Percentiles rank a stretch among this genome's conserved stretches.
Evolutionary conservation across 257 asterid genomes (phyloP).

Genomic region (Fraxinus cuspidata): DNA sequence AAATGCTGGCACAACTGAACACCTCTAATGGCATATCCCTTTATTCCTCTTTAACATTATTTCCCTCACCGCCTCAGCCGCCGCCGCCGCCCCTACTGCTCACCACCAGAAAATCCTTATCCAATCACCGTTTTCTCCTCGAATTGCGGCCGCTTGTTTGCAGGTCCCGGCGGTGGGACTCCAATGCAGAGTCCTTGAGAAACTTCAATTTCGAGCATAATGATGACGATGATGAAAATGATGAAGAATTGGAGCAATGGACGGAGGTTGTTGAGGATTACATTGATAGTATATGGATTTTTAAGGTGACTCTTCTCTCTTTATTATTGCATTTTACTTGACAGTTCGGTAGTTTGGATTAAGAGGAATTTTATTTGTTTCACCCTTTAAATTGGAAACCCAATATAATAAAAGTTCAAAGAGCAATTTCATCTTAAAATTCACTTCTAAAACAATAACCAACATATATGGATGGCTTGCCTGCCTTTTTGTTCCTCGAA

Average conservation of each 20-base stretch:
- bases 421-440: neutral
- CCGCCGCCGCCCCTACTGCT: slow-evolving; percentile 4
- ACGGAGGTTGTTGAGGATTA: slow-evolving; percentile 56
- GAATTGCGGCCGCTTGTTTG: slow-evolving; percentile 32
- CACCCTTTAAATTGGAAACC: neutral
- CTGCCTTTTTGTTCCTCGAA: no score
- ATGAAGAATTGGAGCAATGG: slow-evolving; percentile 45
- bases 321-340: neutral
- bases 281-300: slow-evolving; percentile 79
- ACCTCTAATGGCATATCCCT: slow-evolving; percentile 6
- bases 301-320: slow-evolving; percentile 49
- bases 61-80: slow-evolving; percentile 1
- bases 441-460: no score
- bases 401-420: neutral
- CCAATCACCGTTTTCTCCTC: slow-evolving; percentile 27
- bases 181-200: slow-evolving; percentile 58
- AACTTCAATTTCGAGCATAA: slow-evolving; percentile 26
- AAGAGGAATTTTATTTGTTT: no score
- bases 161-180: slow-evolving; percentile 57
- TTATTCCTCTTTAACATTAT: slow-evolving; percentile 18
- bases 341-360: no score
- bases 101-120: slow-evolving; percentile 1
- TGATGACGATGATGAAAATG: slow-evolving; percentile 25
- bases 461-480: no score
- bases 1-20: slow-evolving; percentile 7